Conservation (phyloP, 306 rosid genomes). For the Canavalia gladiata region DNA sequence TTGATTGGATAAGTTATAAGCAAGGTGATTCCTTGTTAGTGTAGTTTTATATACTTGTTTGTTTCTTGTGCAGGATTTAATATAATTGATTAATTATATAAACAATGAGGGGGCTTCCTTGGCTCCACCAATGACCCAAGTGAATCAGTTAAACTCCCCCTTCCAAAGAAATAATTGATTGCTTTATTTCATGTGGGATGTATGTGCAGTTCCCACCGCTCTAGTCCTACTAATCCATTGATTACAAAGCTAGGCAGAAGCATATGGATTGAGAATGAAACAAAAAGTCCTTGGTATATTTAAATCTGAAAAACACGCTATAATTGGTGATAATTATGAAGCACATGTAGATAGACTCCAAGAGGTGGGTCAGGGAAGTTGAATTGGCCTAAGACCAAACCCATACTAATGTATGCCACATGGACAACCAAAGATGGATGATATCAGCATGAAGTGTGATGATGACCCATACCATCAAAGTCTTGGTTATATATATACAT, state of each 20-base stretch:
- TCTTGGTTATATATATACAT: not conserved
- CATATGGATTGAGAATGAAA: conserved; percentile 38
- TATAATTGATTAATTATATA: conserved; percentile 45
- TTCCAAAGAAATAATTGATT: conserved; percentile 47
- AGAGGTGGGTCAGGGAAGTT: conserved; percentile 54
- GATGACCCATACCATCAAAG: conserved; percentile 57
- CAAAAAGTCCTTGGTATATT: conserved; percentile 29
- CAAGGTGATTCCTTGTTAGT: conserved; percentile 56
- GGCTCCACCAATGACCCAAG: conserved; percentile 45
- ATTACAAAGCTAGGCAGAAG: conserved; percentile 37
- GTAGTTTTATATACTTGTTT: conserved; percentile 18
- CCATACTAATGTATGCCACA: conserved; percentile 65
- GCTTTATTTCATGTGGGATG: conserved; percentile 47
- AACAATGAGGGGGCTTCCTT: not conserved
- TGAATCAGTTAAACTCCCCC: conserved; percentile 41
- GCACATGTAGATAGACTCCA: conserved; percentile 55
- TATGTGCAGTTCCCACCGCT: conserved; percentile 41
- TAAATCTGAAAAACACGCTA: conserved; percentile 29
- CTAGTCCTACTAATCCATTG: conserved; percentile 39
- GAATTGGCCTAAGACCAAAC: conserved; percentile 79
- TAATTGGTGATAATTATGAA: conserved; percentile 47
- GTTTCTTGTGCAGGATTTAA: conserved; percentile 44
- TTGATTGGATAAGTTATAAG: conserved; percentile 61
- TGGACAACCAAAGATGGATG: conserved; percentile 65
- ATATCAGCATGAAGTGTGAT: conserved; percentile 87